A percentile compares a stretch with the other conserved stretches of the same genome.
These are phyloP conservation scores for Chalaropsis ovoidea DNA, from an alignment of 2,329 filamentous ascomycete species.

Conservation along the genomic window DNA sequence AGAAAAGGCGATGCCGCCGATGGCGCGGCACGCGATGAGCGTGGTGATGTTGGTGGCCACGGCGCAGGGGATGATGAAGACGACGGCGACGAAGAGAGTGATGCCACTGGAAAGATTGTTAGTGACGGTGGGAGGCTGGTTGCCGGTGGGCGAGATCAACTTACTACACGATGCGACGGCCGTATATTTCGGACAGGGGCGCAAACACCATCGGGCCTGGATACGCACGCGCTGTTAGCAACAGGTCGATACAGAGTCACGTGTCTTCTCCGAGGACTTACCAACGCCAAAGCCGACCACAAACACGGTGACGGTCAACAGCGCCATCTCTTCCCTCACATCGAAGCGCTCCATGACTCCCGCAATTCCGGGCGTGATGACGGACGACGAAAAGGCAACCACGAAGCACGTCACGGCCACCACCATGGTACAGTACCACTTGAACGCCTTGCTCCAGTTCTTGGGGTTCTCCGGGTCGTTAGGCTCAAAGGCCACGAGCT, in stretches of 20 bases:
- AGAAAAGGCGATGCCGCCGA: constrained; percentile 75
- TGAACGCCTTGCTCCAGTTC: constrained; percentile 69
- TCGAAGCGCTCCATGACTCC: constrained; percentile 55
- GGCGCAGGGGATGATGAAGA: constrained; percentile 74
- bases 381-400: constrained; percentile 59
- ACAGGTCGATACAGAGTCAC: background rate
- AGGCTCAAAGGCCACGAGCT: constrained; percentile 55
- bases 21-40: constrained; percentile 62
- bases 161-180: constrained; percentile 59
- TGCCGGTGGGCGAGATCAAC: constrained; percentile 24
- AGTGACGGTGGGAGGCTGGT: background rate
- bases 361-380: constrained; percentile 66
- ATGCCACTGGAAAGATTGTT: constrained; percentile 35
- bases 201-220: constrained; percentile 67
- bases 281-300: constrained; percentile 74
- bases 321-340: constrained; percentile 60
- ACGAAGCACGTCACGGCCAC: constrained; percentile 68
- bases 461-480: constrained; percentile 71
- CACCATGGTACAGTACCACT: constrained; percentile 80
- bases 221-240: constrained; percentile 9
- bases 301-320: constrained; percentile 65
- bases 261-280: constrained; percentile 30
- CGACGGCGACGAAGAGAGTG: constrained; percentile 58
- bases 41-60: constrained; percentile 66
- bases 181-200: constrained; percentile 65